Evolutionary conservation across 495 filamentous ascomycete species (phyloP).

Genomic region (Hyaloscypha finlandica): DNA sequence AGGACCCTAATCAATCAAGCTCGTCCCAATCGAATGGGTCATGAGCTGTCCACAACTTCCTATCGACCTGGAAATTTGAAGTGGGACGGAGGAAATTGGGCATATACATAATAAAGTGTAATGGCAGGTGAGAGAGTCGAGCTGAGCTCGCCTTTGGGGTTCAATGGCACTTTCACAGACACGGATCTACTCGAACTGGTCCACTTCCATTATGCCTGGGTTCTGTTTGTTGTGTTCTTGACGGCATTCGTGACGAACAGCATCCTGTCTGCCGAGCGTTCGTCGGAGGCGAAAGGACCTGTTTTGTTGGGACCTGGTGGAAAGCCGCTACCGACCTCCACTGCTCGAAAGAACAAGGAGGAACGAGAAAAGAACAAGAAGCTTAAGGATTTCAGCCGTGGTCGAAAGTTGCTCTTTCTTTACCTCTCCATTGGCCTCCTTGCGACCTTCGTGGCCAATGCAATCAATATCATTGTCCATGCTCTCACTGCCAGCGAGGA

Average conservation of each 20-base stretch:
- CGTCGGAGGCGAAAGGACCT: constrained; percentile 36
- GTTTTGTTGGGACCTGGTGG: constrained; percentile 69
- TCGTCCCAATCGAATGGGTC: constrained; percentile 29
- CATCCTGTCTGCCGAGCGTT: constrained; percentile 52
- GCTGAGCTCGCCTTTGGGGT: constrained; percentile 23
- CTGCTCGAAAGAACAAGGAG: constrained; percentile 49
- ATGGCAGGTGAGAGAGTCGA: constrained; percentile 29
- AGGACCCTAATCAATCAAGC: constrained; percentile 16
- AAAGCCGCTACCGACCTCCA: constrained; percentile 70
- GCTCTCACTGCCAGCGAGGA: constrained; percentile 64
- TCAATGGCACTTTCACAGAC: constrained; percentile 8
- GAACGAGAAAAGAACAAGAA: constrained; percentile 40
- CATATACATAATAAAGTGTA: constrained; percentile 15
- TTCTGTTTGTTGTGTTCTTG: constrained; percentile 69
- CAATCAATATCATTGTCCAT: constrained; percentile 73
- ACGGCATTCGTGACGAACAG: constrained; percentile 63
- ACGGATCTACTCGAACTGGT: constrained; percentile 16
- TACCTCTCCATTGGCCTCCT: constrained; percentile 69
- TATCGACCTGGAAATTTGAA: constrained; percentile 23
- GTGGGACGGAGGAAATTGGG: constrained; percentile 25
- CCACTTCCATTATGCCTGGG: constrained; percentile 65
- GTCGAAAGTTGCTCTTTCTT: constrained; percentile 61
- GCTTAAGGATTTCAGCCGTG: constrained; percentile 39
- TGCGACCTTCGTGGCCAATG: constrained; percentile 73
- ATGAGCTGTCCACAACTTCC: constrained; percentile 24